Conservation (phyloP, 164 flowering plant genomes). For the Umbellularia californica region DNA sequence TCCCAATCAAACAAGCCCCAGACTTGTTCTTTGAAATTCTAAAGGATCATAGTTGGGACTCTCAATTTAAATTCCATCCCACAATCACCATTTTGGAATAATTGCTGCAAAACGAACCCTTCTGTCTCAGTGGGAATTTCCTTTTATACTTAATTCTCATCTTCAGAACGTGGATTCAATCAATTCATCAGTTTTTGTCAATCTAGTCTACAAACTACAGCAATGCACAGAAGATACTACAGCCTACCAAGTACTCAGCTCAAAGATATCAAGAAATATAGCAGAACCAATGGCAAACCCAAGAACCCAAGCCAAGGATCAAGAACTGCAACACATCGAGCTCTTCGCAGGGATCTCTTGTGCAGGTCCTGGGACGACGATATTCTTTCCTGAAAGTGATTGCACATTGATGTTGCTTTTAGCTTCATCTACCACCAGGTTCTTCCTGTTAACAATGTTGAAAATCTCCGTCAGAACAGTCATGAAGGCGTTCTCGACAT, state of each 20-base stretch:
- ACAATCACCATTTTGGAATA: no score
- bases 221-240: slow-evolving; percentile 21
- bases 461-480: slow-evolving; percentile 75
- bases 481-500: slow-evolving; percentile 61
- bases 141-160: background rate
- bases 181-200: background rate
- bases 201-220: slow-evolving; percentile 4
- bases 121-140: background rate
- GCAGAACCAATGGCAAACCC: background rate
- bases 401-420: slow-evolving; percentile 44
- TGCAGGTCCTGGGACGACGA: slow-evolving; percentile 63
- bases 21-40: no score
- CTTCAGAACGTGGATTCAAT: background rate
- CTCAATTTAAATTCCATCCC: no score
- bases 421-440: slow-evolving; percentile 45
- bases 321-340: slow-evolving; percentile 45
- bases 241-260: slow-evolving; percentile 3
- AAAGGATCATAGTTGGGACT: no score
- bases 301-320: slow-evolving; percentile 1
- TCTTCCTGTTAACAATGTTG: slow-evolving; percentile 70
- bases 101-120: no score
- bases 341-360: slow-evolving; percentile 64
- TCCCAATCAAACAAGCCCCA: no score
- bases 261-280: slow-evolving; percentile 7
- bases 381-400: slow-evolving; percentile 56